Percentiles rank a stretch among this genome's conserved stretches.
phyloP scores from a whole-genome alignment of 805 yeast species.

The Schizosaccharomyces octosporus region DNA sequence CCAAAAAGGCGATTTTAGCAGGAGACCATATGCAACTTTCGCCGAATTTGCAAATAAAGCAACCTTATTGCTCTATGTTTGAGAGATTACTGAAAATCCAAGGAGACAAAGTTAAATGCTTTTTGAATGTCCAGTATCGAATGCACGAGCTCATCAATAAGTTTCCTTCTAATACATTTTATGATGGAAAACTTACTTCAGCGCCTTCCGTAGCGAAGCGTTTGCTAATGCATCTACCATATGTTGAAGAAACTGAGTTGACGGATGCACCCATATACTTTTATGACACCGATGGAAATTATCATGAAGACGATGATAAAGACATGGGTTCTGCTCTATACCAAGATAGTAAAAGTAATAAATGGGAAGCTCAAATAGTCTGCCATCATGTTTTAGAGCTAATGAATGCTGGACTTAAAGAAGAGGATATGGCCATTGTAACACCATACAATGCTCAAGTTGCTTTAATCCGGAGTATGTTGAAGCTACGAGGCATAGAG shows the following conservation, averaged over 20 bases:
- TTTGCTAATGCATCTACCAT: conserved; percentile 30
- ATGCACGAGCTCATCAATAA: conserved; percentile 62
- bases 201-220: conserved; percentile 30
- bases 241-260: conserved; percentile 26
- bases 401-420: conserved; percentile 26
- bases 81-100: conserved; percentile 41
- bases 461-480: conserved; percentile 17
- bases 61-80: conserved; percentile 45
- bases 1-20: conserved; percentile 45
- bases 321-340: conserved; percentile 22
- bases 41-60: conserved; percentile 46
- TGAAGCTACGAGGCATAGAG: conserved; percentile 12
- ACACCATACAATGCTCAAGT: conserved; percentile 87
- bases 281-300: conserved; percentile 70
- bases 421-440: conserved; percentile 51
- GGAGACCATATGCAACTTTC: conserved; percentile 87
- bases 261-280: conserved; percentile 38
- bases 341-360: conserved; percentile 43
- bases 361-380: conserved; percentile 46
- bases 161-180: conserved; percentile 47
- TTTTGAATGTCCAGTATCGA: conserved; percentile 62
- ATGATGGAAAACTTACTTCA: conserved; percentile 38
- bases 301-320: conserved; percentile 32
- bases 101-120: conserved; percentile 24
- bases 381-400: conserved; percentile 30